These are phyloP conservation scores for Mortierella sp. DNA, from an alignment of 371 early-diverging fungal genomes.

Conservation along the genomic window DNA sequence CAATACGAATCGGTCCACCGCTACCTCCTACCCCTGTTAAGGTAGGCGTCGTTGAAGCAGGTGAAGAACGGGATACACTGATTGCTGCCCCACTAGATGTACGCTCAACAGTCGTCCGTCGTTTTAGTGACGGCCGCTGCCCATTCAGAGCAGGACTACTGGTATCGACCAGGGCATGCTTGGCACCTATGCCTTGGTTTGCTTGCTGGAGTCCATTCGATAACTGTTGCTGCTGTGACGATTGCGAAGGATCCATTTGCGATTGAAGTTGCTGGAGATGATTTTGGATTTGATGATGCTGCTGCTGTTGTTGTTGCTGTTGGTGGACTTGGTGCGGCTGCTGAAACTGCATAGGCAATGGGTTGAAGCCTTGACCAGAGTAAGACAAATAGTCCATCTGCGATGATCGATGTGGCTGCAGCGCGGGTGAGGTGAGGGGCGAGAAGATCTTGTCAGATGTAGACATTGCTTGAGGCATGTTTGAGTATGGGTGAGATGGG, in stretches of 20 bases:
- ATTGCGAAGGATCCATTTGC: neutral
- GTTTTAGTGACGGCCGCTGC: constrained; percentile 42
- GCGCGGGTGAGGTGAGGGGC: constrained; percentile 79
- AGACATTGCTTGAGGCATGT: constrained; percentile 53
- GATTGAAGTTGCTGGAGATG: constrained; percentile 11
- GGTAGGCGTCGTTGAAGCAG: neutral
- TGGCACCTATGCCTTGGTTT: constrained; percentile 30
- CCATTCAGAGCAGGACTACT: constrained; percentile 16
- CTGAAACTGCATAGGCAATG: constrained; percentile 42
- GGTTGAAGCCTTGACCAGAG: constrained; percentile 20
- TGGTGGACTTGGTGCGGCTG: constrained; percentile 44
- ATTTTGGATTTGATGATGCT: constrained; percentile 20
- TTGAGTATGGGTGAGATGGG: constrained; percentile 65
- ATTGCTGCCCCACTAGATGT: constrained; percentile 25
- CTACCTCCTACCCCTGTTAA: neutral
- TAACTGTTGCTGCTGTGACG: constrained; percentile 36
- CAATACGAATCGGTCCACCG: constrained; percentile 23
- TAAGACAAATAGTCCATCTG: constrained; percentile 42
- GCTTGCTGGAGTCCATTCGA: constrained; percentile 22
- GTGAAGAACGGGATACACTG: neutral
- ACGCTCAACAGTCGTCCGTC: constrained; percentile 38
- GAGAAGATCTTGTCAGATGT: constrained; percentile 64
- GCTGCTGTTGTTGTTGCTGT: constrained; percentile 34
- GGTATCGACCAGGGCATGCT: constrained; percentile 25
- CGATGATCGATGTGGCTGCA: constrained; percentile 60